Base-by-base conservation (phyloP, 495 filamentous ascomycete genomes). In the Penicillium chermesinum region DNA sequence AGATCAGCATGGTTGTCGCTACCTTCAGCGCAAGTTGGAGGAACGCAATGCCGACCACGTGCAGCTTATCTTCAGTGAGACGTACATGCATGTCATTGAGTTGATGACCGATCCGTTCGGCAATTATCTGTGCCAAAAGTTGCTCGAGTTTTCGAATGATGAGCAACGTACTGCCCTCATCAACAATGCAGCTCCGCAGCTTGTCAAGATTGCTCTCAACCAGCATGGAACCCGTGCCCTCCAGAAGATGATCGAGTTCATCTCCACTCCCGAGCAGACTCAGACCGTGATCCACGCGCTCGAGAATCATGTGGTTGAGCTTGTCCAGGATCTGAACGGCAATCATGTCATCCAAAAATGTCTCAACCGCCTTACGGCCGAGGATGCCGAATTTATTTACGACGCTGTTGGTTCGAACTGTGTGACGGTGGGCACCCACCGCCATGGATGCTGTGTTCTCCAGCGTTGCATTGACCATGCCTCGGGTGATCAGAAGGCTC, bases 301-400 rank as follows among this genome's bases (percentile, higher is more conserved):
- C 22, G 71, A 81, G 30, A 69, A 80, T 48, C 80, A 86, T 46
- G 93, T 98, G 20, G 91, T 96, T 4, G 85, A 89, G 44, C 73
- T 98, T 35, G 96, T 98, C 47, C 89, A 98, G 63, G 93, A 98
- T 53, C 70, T 97, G 41, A 98, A 98, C 61, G 93, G 93, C 61
- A 98, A 97, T 53, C 93, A 98, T 62, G 93, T 98, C 50, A 95
- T 98, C 53, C 93, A 98, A 65, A 98, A 97, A 71, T 98, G 93
- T 63, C 80, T 98, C 48, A 98, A 97, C 71, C 91, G 91, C 57
- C 81, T 97, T 5, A 80, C 76, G 46, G 66, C 88, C 0, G 72
- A 80, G 39, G 87, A 97, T 66, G 86, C 93, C 14, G 81, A 90
- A 57, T 98, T 98, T 74, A 97, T 98, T 67, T 97, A 96, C 58